Base-by-base conservation (phyloP, 2,329 filamentous ascomycete genomes). In the Trichoderma oligosporum region DNA sequence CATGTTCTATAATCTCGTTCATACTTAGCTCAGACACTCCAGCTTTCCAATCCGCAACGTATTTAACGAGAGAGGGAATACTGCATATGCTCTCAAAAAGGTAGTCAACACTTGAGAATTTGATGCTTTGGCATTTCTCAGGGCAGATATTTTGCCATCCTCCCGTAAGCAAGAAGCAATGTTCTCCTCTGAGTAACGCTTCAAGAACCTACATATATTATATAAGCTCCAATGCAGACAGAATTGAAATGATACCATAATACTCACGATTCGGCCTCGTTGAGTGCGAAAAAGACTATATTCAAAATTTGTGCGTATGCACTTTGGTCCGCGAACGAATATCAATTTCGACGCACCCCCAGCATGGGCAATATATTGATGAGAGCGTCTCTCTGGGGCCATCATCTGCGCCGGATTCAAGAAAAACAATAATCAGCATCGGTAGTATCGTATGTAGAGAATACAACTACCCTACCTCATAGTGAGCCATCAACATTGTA, bases 361-460 rank as follows among this genome's bases (percentile, higher is more conserved):
- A 16, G 45, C 45, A 36, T 48, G 45, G 18, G 45, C 45, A 22
- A 48, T 48, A 27, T 48, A 48, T 25, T 48, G 45, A 18, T 48
- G 14, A 16, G 29, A n/a, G 11, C 45, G 45, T 14, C 8, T 48
- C 31, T 48, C 45, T 8, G 45, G 45, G 31, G 20, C 39, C 18
- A 42, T 48, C 45, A 48, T 48, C 45, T 48, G 20, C 20, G n/a
- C 29, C 35, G 8, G 2, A 3, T 47, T 14, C 31, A 11, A 1
- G 2, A 35, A 24, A 3, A 11, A 7, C 7, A 31, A 31, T 31
- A 6, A n/a, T 45, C n/a, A 5, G n/a, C 7, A 45, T 45, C 8
- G 18, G 18, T 6, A 31, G 7, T 7, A 20, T 4, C 12, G 14
- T 9, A 1, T 11, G 14, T 7, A 46, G 6, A 12, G 3, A 20